Conservation (phyloP, 805 yeast genomes). For the Metschnikowia dekortorum region DNA sequence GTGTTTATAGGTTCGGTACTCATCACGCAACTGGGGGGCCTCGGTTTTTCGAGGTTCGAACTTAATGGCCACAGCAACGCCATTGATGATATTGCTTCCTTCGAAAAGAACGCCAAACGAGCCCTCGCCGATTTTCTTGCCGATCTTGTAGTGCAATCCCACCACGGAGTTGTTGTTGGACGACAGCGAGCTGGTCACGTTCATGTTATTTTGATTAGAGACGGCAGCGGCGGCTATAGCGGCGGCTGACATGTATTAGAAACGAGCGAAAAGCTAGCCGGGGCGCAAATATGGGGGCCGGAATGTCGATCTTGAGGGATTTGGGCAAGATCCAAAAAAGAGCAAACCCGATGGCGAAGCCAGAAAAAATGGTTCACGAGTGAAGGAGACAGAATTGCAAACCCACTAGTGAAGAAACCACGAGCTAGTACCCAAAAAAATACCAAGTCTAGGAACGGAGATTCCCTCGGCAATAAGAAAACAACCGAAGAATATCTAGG, state of each 20-base stretch:
- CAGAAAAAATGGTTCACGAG: too few species aligned
- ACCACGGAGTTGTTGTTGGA: slow-evolving; percentile 38
- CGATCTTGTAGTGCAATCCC: slow-evolving; percentile 72
- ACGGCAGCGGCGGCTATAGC: slow-evolving; percentile 40
- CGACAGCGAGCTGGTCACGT: slow-evolving; percentile 15
- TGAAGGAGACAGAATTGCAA: too few species aligned
- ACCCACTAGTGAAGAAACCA: too few species aligned
- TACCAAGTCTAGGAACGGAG: too few species aligned
- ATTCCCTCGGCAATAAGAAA: too few species aligned
- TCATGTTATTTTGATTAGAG: slow-evolving; percentile 19
- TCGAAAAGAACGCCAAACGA: slow-evolving; percentile 83
- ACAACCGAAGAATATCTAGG: neutral
- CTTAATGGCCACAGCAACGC: slow-evolving; percentile 68
- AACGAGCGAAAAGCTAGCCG: neutral
- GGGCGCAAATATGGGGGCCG: neutral
- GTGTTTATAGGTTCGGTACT: slow-evolving; percentile 72
- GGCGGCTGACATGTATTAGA: slow-evolving; percentile 26
- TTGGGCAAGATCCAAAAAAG: too few species aligned
- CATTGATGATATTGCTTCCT: slow-evolving; percentile 68
- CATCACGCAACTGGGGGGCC: slow-evolving; percentile 81
- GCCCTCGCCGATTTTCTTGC: slow-evolving; percentile 84
- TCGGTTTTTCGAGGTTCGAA: slow-evolving; percentile 78
- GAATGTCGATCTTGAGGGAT: neutral
- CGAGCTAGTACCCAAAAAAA: too few species aligned
- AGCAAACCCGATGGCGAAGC: too few species aligned